phyloP scores from a whole-genome alignment of 2,329 filamentous ascomycete species.

The Colletotrichum truncatum region DNA sequence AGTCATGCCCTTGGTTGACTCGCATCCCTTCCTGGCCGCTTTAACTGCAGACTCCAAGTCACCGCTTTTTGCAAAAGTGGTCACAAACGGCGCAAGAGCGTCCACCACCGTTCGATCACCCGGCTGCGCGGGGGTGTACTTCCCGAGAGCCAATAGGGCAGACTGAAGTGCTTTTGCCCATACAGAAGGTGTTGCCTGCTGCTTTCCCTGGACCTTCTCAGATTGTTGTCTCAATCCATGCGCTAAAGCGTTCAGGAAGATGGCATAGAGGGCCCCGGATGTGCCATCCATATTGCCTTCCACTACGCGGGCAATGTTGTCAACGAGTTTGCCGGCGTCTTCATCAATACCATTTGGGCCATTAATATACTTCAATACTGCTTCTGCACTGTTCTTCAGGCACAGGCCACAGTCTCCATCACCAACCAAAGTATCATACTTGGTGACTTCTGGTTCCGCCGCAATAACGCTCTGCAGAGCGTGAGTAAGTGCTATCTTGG shows the following conservation, averaged over 20 bases:
- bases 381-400: conserved; percentile 56
- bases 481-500: not conserved
- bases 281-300: conserved; percentile 79
- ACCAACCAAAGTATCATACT: conserved; percentile 40
- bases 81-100: conserved; percentile 74
- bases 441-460: conserved; percentile 40
- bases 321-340: not conserved
- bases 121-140: conserved; percentile 72
- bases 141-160: not conserved
- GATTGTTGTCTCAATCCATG: conserved; percentile 43
- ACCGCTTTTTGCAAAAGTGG: conserved; percentile 61
- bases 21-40: conserved; percentile 70
- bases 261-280: conserved; percentile 77
- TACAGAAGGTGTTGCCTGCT: not conserved
- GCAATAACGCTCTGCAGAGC: conserved; percentile 46
- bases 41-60: conserved; percentile 59
- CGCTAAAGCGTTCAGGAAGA: conserved; percentile 77
- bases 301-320: conserved; percentile 60
- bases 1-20: conserved; percentile 77
- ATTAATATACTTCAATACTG: conserved; percentile 64
- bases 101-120: conserved; percentile 80
- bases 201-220: not conserved
- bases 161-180: not conserved
- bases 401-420: conserved; percentile 44
- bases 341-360: not conserved